phyloP scores from a whole-genome alignment of 83 land plant genomes.

The Diphasiastrum complanatum region DNA sequence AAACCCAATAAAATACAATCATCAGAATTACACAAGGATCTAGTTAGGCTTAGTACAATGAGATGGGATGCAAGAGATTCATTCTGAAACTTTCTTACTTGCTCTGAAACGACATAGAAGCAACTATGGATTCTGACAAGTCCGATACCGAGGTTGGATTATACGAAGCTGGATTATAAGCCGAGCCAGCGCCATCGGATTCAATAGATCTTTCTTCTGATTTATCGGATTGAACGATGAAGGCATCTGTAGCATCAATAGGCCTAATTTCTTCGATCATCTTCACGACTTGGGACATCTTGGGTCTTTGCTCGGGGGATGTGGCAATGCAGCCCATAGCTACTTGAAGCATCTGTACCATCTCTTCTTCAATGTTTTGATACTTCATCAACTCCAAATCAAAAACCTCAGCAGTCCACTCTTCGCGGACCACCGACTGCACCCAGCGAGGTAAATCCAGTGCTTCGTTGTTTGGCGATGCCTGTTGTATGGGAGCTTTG shows the following conservation, averaged over 20 bases:
- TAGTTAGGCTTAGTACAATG: too few relatives aligned
- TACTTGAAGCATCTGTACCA: constrained; percentile 17
- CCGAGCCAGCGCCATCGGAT: too few relatives aligned
- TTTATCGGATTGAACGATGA: not conserved
- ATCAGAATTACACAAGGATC: too few relatives aligned
- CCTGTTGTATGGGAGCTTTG: constrained; percentile 10
- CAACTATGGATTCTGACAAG: too few relatives aligned
- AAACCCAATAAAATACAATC: too few relatives aligned
- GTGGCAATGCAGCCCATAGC: constrained; percentile 4
- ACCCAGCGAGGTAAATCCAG: constrained; percentile 12
- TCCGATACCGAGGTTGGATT: too few relatives aligned
- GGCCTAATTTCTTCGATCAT: constrained; percentile 6
- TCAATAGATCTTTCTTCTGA: constrained; percentile 10
- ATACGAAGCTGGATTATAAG: too few relatives aligned
- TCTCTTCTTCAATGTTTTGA: constrained; percentile 12
- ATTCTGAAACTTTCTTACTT: too few relatives aligned
- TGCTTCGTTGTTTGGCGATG: constrained; percentile 5
- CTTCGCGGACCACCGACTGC: too few relatives aligned
- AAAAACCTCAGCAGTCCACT: constrained; percentile 17
- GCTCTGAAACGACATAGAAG: too few relatives aligned
- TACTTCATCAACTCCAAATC: constrained; percentile 12
- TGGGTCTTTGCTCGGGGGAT: too few relatives aligned
- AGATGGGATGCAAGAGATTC: too few relatives aligned
- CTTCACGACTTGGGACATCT: constrained; percentile 11
- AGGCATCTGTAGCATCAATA: constrained; percentile 3